Percentiles rank a stretch among this genome's conserved stretches.
phyloP scores from a whole-genome alignment of 106 monocot species.

The Posidonia australis region DNA sequence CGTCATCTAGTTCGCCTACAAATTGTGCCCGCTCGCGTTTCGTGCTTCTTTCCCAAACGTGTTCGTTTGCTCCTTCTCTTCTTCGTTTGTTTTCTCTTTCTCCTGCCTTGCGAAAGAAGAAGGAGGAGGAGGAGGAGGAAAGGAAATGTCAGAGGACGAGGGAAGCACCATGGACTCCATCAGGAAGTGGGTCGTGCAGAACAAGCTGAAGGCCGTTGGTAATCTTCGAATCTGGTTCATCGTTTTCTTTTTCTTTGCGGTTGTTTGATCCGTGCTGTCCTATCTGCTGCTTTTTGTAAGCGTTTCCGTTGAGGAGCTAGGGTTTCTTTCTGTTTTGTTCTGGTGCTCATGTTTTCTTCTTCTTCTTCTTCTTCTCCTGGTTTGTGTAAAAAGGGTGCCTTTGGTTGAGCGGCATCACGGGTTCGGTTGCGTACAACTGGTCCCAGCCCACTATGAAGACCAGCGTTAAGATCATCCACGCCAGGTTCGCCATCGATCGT shows the following conservation, averaged over 20 bases:
- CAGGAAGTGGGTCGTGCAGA: slow-evolving; percentile 56
- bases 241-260: not conserved
- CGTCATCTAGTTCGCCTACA: too few species aligned
- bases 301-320: too few species aligned
- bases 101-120: not conserved
- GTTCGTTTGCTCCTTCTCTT: too few species aligned
- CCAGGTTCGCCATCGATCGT: slow-evolving; percentile 33
- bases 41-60: too few species aligned
- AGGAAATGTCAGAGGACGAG: slow-evolving; percentile 35
- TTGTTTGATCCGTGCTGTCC: too few species aligned
- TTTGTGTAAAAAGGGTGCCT: slow-evolving; percentile 31
- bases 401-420: slow-evolving; percentile 62
- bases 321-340: not conserved
- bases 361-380: not conserved
- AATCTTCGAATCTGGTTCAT: slow-evolving; percentile 14
- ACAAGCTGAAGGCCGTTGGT: slow-evolving; percentile 77
- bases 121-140: not conserved
- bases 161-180: slow-evolving; percentile 32
- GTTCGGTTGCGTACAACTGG: slow-evolving; percentile 84
- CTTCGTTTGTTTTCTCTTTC: too few species aligned
- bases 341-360: slow-evolving; percentile 4
- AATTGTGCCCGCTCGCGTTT: too few species aligned
- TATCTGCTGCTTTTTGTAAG: too few species aligned
- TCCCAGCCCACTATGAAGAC: slow-evolving; percentile 72
- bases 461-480: slow-evolving; percentile 91